phyloP scores from a whole-genome alignment of 2,329 filamentous ascomycete genomes.

The Trichoderma sp. region DNA sequence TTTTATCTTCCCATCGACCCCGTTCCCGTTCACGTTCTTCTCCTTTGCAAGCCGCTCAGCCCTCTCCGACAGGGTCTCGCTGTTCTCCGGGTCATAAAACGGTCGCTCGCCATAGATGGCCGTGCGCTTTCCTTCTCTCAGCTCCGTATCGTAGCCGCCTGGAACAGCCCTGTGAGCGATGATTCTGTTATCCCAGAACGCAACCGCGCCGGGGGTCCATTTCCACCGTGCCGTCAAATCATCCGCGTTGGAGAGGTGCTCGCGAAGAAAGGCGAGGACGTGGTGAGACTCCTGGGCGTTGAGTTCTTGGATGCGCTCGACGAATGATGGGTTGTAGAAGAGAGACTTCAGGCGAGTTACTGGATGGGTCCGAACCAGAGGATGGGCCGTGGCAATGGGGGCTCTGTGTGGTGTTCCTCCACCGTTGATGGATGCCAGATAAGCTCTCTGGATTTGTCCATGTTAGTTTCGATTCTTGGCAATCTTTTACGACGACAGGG shows the following conservation, averaged over 20 bases:
- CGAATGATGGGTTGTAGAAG: conserved; percentile 17
- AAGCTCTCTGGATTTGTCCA: background rate
- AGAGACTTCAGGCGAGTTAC: conserved; percentile 17
- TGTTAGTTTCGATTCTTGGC: background rate
- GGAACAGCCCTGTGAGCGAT: conserved; percentile 18
- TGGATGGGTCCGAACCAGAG: conserved; percentile 18
- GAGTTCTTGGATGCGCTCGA: conserved; percentile 18
- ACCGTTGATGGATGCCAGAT: conserved; percentile 19
- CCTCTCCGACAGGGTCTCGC: conserved; percentile 14
- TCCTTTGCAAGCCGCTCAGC: background rate
- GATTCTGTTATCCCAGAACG: conserved; percentile 19
- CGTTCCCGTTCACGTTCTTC: conserved; percentile 1
- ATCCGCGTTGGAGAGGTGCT: conserved; percentile 18
- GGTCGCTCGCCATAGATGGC: conserved; percentile 17
- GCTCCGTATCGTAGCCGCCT: conserved; percentile 14
- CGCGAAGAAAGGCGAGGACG: conserved; percentile 19
- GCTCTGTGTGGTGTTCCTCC: conserved; percentile 19
- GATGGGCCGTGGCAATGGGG: conserved; percentile 17
- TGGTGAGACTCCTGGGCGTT: conserved; percentile 18
- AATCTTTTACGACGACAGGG: background rate
- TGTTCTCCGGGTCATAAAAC: conserved; percentile 18
- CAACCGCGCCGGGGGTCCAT: conserved; percentile 18
- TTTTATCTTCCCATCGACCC: background rate
- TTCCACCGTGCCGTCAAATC: conserved; percentile 19
- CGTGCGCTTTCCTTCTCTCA: conserved; percentile 18